Base-by-base conservation (phyloP, 495 filamentous ascomycete species). In the Bryoglossum gracile region DNA sequence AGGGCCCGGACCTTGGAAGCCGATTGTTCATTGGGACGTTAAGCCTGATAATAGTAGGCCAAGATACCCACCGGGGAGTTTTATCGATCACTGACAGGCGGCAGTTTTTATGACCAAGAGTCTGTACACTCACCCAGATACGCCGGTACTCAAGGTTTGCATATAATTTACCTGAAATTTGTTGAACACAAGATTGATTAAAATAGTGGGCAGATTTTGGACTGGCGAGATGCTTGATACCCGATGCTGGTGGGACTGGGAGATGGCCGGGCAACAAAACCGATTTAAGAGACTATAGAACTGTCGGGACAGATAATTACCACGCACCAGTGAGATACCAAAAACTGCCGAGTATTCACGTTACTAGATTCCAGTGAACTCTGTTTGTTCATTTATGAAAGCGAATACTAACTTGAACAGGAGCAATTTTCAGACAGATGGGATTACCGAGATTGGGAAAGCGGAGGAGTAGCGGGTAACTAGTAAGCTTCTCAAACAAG, bases 391-490 rank as follows among this genome's bases (percentile, higher is more conserved):
- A 10, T 8, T 4, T 26, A 23, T 30, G 37, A 6, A 2, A 32
- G n/a, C n/a, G n/a, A 23, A 8, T 14, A 17, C 24, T 3, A 17
- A 21, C 1, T 22, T 37, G 18, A 9, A 32, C 32, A 38, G 28
- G 39, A 45, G 23, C 42, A 38, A 32, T 45, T 40, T 21, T 26
- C 40, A 25, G 23, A 46, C 2, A 4, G 40, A 1, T 38, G 42
- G 42, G 40, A 51, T 2, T 40, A 37, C 22, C 19, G 26, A 0
- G 24, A 46, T 19, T 44, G 18, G 23, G 14, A 33, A 2, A 14
- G 3, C 8, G 3, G 4, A 4, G 24, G 11, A 4, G 26, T 50
- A 14, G 47, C 38, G 8, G 47, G 47, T 4, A 11, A 36, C 2
- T 50, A 32, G 26, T 30, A 30, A 30, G 26, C 13, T 6, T 6